A percentile compares a stretch with the other conserved stretches of the same genome.
Evolutionary conservation across 352 stramenopile species (phyloP).

Genomic region (Globisporangium paddicum): DNA sequence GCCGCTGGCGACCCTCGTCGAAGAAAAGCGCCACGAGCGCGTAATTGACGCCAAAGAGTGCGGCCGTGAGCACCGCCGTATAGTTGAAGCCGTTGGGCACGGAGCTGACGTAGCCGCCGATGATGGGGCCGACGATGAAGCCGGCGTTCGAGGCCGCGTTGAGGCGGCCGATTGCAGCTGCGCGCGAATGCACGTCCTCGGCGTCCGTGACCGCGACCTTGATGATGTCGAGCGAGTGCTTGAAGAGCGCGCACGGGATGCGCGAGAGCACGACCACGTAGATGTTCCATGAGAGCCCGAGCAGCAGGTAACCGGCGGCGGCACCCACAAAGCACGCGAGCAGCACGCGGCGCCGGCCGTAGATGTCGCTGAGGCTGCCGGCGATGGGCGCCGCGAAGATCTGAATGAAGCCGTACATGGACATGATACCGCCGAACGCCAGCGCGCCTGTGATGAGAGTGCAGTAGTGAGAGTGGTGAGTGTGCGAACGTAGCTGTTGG

Average conservation of each 20-base stretch:
- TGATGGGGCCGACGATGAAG: slow-evolving; percentile 68
- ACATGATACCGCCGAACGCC: slow-evolving; percentile 74
- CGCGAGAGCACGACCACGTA: slow-evolving; percentile 74
- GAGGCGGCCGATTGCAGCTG: slow-evolving; percentile 57
- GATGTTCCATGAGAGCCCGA: slow-evolving; percentile 74
- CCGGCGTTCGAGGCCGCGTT: slow-evolving; percentile 68
- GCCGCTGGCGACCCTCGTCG: slow-evolving; percentile 13
- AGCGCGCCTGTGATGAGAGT: slow-evolving; percentile 29
- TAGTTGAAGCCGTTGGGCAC: slow-evolving; percentile 79
- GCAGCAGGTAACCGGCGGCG: slow-evolving; percentile 56
- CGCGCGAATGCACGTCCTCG: slow-evolving; percentile 26
- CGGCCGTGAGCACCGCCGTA: slow-evolving; percentile 65
- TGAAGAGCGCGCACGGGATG: slow-evolving; percentile 68
- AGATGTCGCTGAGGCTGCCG: slow-evolving; percentile 69
- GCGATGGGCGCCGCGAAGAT: slow-evolving; percentile 75
- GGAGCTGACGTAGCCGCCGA: slow-evolving; percentile 66
- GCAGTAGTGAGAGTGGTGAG: too few species aligned
- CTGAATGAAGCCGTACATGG: slow-evolving; percentile 82
- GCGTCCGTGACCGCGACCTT: slow-evolving; percentile 68
- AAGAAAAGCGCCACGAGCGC: slow-evolving; percentile 58
- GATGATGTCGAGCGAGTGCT: slow-evolving; percentile 79
- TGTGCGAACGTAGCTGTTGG: too few species aligned
- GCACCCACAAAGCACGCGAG: slow-evolving; percentile 60
- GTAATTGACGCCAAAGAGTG: slow-evolving; percentile 69
- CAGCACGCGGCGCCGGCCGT: slow-evolving; percentile 50